Evolutionary conservation across 441 rosid genomes (phyloP), one percentile per base, ranked within the genome.

Genomic region (Euphorbia celastroides): DNA sequence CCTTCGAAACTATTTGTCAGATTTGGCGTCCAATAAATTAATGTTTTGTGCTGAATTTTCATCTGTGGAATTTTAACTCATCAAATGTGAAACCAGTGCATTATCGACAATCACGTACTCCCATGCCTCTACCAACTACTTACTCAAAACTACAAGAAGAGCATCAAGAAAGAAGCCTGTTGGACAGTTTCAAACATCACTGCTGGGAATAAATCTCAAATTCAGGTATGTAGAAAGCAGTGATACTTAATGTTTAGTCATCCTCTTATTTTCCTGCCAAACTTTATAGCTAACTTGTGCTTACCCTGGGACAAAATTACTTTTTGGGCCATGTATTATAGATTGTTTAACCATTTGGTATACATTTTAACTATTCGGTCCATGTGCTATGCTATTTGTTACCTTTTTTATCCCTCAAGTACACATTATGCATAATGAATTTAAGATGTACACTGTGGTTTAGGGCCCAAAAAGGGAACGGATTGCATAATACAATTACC

Each of bases 151-250:
- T 65, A 51, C 59, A 84, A 86, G 75, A 88, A 84, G 74, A 88
- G 90, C 78, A 82, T 86, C 55, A 83, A 86, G 79, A 86, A 86
- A 78, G 90, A 86, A 82, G 88, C 88, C 22, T 85, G 89, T 65
- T 86, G 91, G 93, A 84, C 89, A 26, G 82, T 86, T 69, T 88
- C 93, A 14, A 88, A 88, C 68, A 88, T 88, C 63, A 86, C 91
- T 16, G 84, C 94, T 62, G 94, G 91, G 57, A 88, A 86, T 79
- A 80, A 62, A 81, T 84, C 87, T 78, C 83, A 65, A 32, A 65
- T 65, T 12, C 68, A 65, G 68, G 68, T 65, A 19, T 51, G 56
- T 20, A 19, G n/a, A 65, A 6, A n/a, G 56, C 66, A 48, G n/a
- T 27, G 16, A 5, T 44, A 42, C 27, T 8, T 28, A 7, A 46